Conservation (phyloP, 2,329 filamentous ascomycete species). For the Pseudogymnoascus sp. region DNA sequence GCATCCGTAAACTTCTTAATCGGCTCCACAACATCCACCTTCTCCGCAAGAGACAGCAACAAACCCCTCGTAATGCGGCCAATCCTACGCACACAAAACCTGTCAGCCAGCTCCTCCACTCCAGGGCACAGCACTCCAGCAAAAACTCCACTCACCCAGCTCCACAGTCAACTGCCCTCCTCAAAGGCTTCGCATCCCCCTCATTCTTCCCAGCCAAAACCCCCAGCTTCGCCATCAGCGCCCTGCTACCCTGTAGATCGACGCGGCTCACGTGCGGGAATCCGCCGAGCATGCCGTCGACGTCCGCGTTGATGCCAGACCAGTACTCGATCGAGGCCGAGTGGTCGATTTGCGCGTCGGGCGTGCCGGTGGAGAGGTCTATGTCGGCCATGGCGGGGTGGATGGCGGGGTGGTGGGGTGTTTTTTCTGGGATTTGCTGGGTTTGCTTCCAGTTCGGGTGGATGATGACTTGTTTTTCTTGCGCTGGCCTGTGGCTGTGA, state of each 20-base stretch:
- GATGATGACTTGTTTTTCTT: not conserved
- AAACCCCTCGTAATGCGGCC: conserved; percentile 76
- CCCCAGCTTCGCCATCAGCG: conserved; percentile 62
- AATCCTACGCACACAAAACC: conserved; percentile 46
- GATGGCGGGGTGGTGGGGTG: not conserved
- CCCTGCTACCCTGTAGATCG: conserved; percentile 63
- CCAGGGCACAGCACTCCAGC: not conserved
- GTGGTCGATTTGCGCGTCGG: conserved; percentile 27
- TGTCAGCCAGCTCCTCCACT: not conserved
- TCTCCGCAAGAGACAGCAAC: conserved; percentile 59
- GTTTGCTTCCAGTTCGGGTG: not conserved
- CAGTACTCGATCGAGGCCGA: conserved; percentile 37
- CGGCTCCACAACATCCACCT: conserved; percentile 80
- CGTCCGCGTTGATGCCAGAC: conserved; percentile 43
- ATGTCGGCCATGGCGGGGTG: not conserved
- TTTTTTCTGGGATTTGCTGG: not conserved
- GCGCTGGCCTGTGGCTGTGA: not conserved
- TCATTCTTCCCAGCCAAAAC: conserved; percentile 29
- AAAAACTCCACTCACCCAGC: conserved; percentile 28
- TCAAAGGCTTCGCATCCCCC: conserved; percentile 17
- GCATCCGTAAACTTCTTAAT: conserved; percentile 69
- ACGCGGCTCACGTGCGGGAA: conserved; percentile 61
- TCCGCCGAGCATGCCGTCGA: conserved; percentile 74
- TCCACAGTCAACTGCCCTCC: conserved; percentile 32
- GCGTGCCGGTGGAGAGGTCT: conserved; percentile 15